phyloP scores from a whole-genome alignment of 768 basidiomycete species.

The Kockovaella imperatae region DNA sequence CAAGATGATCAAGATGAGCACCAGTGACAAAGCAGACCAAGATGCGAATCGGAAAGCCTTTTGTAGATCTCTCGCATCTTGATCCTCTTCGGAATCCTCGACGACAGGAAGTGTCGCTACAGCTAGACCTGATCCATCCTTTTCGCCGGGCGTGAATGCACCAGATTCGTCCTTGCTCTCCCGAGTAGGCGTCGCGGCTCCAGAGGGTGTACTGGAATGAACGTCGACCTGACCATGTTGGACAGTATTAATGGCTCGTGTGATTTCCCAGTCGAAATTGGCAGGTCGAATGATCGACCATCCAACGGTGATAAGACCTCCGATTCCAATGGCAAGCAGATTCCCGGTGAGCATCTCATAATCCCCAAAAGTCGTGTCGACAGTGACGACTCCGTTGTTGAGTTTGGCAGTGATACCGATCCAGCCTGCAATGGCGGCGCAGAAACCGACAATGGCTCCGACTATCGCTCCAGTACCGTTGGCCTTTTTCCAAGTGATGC shows the following conservation, averaged over 20 bases:
- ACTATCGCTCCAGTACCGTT: conserved; percentile 75
- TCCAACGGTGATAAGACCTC: conserved; percentile 64
- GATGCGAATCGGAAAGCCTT: conserved; percentile 77
- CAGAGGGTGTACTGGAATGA: background rate
- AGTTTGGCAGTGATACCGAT: conserved; percentile 67
- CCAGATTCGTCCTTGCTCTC: background rate
- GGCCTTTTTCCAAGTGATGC: conserved; percentile 74
- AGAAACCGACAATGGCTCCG: conserved; percentile 66
- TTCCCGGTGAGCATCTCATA: conserved; percentile 76
- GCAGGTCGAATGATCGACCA: conserved; percentile 68
- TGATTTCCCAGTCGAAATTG: conserved; percentile 70
- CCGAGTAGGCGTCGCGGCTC: too few species aligned
- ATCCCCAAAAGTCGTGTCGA: conserved; percentile 47
- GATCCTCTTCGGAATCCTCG: conserved; percentile 13
- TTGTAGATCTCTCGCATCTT: conserved; percentile 51
- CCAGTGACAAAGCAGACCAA: conserved; percentile 49
- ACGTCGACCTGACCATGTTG: conserved; percentile 1
- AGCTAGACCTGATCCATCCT: too few species aligned
- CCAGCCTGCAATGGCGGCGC: conserved; percentile 69
- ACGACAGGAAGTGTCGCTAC: too few species aligned
- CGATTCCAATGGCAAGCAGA: conserved; percentile 72
- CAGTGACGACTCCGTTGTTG: conserved; percentile 63
- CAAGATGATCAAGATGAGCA: conserved; percentile 41
- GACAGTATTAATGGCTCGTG: conserved; percentile 63
- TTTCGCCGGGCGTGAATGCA: too few species aligned